These are phyloP conservation scores for Leccinum pachyderme DNA, from an alignment of 1,284 basidiomycete species.

Conservation along the genomic window DNA sequence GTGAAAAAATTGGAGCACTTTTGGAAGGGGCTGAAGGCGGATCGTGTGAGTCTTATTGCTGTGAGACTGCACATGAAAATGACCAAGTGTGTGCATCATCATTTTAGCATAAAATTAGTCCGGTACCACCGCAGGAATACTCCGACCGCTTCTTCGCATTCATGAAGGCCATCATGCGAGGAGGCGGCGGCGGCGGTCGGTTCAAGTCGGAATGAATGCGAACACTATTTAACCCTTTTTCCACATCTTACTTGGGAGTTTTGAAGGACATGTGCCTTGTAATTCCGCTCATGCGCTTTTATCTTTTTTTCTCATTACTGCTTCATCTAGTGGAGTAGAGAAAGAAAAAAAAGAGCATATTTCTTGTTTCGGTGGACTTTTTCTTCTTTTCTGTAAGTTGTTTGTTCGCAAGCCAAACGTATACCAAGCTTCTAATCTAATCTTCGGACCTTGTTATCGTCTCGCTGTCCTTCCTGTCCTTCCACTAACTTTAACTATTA, in stretches of 20 bases:
- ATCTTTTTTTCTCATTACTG: constrained; percentile 7
- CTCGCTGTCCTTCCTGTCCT: neutral
- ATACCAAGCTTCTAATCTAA: constrained; percentile 25
- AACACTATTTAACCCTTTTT: neutral
- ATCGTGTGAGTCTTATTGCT: constrained; percentile 58
- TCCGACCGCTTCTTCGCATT: constrained; percentile 85
- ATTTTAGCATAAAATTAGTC: constrained; percentile 86
- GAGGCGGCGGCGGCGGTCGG: constrained; percentile 65
- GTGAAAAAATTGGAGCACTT: constrained; percentile 86
- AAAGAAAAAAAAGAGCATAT: neutral
- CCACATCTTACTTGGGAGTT: neutral
- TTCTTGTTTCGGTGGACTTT: constrained; percentile 6
- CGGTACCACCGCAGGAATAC: constrained; percentile 84
- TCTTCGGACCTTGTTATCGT: neutral
- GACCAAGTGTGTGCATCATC: constrained; percentile 5
- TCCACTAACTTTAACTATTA: neutral
- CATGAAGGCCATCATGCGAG: constrained; percentile 84
- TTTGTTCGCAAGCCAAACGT: constrained; percentile 11
- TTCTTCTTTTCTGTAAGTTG: constrained; percentile 2
- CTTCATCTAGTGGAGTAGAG: constrained; percentile 17
- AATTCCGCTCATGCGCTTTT: neutral
- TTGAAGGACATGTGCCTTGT: constrained; percentile 11
- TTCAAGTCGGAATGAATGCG: constrained; percentile 50
- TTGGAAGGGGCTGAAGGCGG: constrained; percentile 89
- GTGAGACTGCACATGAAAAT: neutral